These are phyloP conservation scores for Russula foetens DNA, from an alignment of 768 basidiomycete species.

Conservation along the genomic window DNA sequence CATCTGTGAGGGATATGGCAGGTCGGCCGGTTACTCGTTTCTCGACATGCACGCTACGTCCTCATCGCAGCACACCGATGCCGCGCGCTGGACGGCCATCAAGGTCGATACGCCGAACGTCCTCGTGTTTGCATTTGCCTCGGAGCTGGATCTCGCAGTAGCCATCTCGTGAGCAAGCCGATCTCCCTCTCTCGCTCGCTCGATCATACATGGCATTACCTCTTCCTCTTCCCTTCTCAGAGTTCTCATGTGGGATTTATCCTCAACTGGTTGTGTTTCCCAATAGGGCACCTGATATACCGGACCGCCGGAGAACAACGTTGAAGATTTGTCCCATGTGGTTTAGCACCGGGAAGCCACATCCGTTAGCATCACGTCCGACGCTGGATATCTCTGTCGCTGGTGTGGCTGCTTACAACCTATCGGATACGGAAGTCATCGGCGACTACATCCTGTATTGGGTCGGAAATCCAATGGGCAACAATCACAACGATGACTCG, in stretches of 20 bases:
- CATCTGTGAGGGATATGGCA: conserved; percentile 8
- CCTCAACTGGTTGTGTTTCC: background rate
- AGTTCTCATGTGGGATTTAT: no score
- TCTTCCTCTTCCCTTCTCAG: no score
- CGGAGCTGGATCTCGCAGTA: conserved; percentile 8
- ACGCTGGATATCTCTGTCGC: background rate
- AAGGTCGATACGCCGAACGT: conserved; percentile 2
- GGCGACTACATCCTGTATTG: conserved; percentile 13
- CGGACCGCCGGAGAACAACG: background rate
- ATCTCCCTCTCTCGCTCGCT: background rate
- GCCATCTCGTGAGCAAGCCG: conserved; percentile 8
- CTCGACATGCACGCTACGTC: background rate
- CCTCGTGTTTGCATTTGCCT: conserved; percentile 12
- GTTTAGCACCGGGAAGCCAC: conserved; percentile 7
- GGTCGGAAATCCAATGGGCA: background rate
- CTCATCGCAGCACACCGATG: background rate
- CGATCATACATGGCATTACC: no score
- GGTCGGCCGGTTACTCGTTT: conserved; percentile 4
- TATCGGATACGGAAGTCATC: conserved; percentile 12
- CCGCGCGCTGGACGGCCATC: conserved; percentile 5
- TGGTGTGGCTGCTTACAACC: conserved; percentile 5
- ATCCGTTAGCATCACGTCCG: conserved; percentile 1
- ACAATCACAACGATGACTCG: background rate
- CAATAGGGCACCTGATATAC: background rate
- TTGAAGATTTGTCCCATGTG: conserved; percentile 5